These are phyloP conservation scores for Luffa aegyptiaca DNA, from an alignment of 306 rosid genomes.

Conservation along the genomic window DNA sequence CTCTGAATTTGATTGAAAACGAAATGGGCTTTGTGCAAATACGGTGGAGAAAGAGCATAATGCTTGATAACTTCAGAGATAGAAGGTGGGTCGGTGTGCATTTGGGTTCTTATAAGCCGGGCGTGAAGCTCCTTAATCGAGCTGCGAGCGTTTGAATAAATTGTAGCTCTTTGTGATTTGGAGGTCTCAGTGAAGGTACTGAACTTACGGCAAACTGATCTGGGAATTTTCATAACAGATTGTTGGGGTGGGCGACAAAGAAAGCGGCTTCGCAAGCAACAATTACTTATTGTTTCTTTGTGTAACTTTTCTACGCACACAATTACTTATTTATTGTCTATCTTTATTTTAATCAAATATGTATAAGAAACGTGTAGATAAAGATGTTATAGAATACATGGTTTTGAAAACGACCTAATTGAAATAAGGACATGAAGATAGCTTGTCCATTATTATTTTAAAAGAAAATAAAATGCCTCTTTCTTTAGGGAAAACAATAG, in stretches of 20 bases:
- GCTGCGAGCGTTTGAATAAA: neutral
- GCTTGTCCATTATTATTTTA: too few relatives aligned
- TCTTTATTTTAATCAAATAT: too few relatives aligned
- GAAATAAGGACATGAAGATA: too few relatives aligned
- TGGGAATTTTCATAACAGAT: conserved; percentile 27
- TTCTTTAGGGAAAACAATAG: neutral
- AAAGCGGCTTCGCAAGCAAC: neutral
- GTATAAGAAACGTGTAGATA: too few relatives aligned
- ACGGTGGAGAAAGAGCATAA: conserved; percentile 33
- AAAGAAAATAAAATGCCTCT: too few relatives aligned
- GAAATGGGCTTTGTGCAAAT: conserved; percentile 33
- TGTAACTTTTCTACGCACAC: too few relatives aligned
- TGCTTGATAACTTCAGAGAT: conserved; percentile 40
- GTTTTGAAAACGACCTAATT: too few relatives aligned
- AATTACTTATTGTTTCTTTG: too few relatives aligned
- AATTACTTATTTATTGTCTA: too few relatives aligned
- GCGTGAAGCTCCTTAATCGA: conserved; percentile 41
- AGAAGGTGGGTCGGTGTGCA: conserved; percentile 32
- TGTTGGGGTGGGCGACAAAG: neutral
- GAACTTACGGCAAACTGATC: conserved; percentile 15
- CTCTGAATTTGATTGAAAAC: conserved; percentile 39
- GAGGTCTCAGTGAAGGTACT: conserved; percentile 4
- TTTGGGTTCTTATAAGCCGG: conserved; percentile 37
- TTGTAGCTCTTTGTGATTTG: conserved; percentile 10
- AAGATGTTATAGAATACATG: too few relatives aligned